Evolutionary conservation across 2,329 filamentous ascomycete species (phyloP), one percentile per base, ranked within the genome.

Genomic region (Pestalotiopsis fici): DNA sequence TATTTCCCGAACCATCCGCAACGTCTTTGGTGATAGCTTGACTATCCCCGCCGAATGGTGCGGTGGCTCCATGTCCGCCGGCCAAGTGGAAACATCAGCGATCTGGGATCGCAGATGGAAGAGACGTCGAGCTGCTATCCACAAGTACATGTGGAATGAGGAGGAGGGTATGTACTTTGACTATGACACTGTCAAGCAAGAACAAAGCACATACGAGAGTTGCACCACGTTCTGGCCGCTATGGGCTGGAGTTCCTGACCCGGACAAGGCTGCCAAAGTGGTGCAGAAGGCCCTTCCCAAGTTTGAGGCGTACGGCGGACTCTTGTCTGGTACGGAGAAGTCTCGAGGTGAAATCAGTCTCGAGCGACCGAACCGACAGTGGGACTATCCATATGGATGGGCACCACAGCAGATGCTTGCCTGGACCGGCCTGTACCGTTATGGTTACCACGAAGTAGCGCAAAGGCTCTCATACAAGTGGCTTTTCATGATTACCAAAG

Each of bases 301-400:
- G 73, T 95, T 99, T 69, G 95, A 99, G 80, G 93, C 88, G 1
- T 91, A 91, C 68, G 96, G 96, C 37, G 96, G 96, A 7, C 85
- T 99, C 21, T 87, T 97, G 1, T 95, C 95, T 1, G 95, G 95
- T 65, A 97, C 95, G 0, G 90, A 97, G 77, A 89, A 94, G 79
- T 97, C 94, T 65, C 92, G 96, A 57, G 96, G 96, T 54, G 83
- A 86, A 37, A 84, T 97, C 69, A 90, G 92, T 13, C 81, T 98
- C 50, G 89, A 95, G 73, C 88, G 95, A 60, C 96, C 96, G 7
- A 98, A 98, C 79, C 90, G 96, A 73, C 96, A 99, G 78, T 99
- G 96, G 96, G 96, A 99, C 78, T 98, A 94, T 78, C 96, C 96
- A 0, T 98, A 96, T 77, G 96, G 96, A 68, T 99, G 96, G 96